Conservation (phyloP, 2,329 filamentous ascomycete genomes). For the Fonsecaea multimorphosa region DNA sequence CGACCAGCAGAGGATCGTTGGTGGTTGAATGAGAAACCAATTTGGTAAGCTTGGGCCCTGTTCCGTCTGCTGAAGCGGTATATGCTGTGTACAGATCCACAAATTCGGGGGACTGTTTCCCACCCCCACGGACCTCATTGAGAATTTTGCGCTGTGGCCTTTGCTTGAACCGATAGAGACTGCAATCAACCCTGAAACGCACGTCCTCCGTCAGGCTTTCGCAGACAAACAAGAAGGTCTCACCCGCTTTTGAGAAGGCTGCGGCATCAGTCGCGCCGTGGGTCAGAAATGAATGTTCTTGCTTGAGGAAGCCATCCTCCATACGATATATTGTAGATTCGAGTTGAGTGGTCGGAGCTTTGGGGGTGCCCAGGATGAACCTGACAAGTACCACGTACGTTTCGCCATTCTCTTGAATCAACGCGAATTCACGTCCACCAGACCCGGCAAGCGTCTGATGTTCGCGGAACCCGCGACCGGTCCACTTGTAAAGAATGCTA, state of each 20-base stretch:
- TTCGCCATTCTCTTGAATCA: not conserved
- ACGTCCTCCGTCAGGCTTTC: slow-evolving; percentile 1
- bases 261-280: not conserved
- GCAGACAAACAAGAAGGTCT: not conserved
- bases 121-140: not conserved
- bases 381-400: not conserved
- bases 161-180: not conserved
- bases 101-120: slow-evolving; percentile 8
- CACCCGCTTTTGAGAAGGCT: not conserved
- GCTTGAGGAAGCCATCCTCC: not conserved
- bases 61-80: not conserved
- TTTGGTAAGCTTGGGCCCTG: not conserved
- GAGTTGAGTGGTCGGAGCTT: not conserved
- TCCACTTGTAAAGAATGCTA: slow-evolving; percentile 2
- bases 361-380: slow-evolving; percentile 2
- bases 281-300: not conserved
- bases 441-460: not conserved
- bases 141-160: not conserved
- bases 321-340: slow-evolving; percentile 3
- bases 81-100: slow-evolving; percentile 5
- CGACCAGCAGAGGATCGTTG: not conserved
- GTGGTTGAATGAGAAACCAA: not conserved
- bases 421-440: not conserved
- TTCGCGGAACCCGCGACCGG: not conserved
- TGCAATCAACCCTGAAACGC: not conserved